phyloP scores from a whole-genome alignment of 2,329 filamentous ascomycete genomes.

The Colletotrichum sp. region DNA sequence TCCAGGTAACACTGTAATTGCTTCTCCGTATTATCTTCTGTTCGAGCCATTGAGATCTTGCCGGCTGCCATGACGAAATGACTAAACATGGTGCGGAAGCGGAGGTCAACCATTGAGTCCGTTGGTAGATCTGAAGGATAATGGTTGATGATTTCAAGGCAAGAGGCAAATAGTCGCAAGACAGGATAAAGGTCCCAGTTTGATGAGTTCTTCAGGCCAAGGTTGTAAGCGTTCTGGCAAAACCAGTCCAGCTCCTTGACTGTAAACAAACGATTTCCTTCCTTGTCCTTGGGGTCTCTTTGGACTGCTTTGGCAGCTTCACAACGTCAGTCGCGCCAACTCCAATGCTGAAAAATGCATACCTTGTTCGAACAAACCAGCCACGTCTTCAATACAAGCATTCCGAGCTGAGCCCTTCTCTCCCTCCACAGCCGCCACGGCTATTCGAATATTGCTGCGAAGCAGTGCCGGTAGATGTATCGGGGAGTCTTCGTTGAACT shows the following conservation, averaged over 20 bases:
- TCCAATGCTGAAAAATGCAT: neutral
- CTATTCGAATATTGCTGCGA: constrained; percentile 58
- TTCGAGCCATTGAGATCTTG: constrained; percentile 56
- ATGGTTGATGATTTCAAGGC: constrained; percentile 54
- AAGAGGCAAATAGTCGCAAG: constrained; percentile 60
- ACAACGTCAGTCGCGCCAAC: constrained; percentile 19
- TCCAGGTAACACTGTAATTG: constrained; percentile 67
- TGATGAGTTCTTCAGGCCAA: constrained; percentile 67
- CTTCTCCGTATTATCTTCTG: constrained; percentile 51
- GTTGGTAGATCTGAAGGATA: constrained; percentile 53
- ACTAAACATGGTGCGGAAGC: constrained; percentile 69
- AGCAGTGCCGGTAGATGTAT: constrained; percentile 41
- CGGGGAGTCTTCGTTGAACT: constrained; percentile 20
- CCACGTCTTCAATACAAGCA: constrained; percentile 51
- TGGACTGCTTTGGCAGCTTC: constrained; percentile 46
- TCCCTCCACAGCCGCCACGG: constrained; percentile 44
- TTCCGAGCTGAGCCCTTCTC: neutral
- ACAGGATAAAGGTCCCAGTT: constrained; percentile 58
- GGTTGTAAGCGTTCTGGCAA: constrained; percentile 80
- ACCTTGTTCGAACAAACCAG: constrained; percentile 54
- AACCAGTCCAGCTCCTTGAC: constrained; percentile 81
- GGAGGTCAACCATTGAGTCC: constrained; percentile 51
- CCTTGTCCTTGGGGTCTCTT: constrained; percentile 39
- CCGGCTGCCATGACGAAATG: constrained; percentile 68
- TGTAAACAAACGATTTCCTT: constrained; percentile 59